A percentile compares a stretch with the other conserved stretches of the same genome.
phyloP scores from a whole-genome alignment of 1,139 yeast species.

The Lodderomyces orthopsilosis region DNA sequence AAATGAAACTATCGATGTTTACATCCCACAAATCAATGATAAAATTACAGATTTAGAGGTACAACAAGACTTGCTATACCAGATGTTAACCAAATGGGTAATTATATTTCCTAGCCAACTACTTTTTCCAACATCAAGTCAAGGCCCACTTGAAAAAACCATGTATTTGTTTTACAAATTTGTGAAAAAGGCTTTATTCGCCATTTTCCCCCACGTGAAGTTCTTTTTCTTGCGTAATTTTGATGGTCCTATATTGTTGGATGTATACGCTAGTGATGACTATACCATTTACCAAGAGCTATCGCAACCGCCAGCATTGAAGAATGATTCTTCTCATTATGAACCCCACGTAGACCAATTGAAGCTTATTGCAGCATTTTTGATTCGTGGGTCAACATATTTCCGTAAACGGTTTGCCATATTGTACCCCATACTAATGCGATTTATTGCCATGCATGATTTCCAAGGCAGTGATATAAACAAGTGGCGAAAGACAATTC shows the following conservation, averaged over 20 bases:
- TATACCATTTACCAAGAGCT: constrained; percentile 25
- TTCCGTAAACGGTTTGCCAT: constrained; percentile 24
- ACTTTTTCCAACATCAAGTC: constrained; percentile 19
- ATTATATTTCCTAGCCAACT: constrained; percentile 31
- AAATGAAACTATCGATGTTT: constrained; percentile 24
- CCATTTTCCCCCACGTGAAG: constrained; percentile 41
- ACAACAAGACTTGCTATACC: constrained; percentile 38
- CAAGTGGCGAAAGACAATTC: constrained; percentile 28
- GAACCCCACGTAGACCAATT: constrained; percentile 20
- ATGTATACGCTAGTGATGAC: constrained; percentile 31
- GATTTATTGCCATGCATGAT: constrained; percentile 27
- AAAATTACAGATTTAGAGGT: constrained; percentile 25
- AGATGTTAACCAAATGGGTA: constrained; percentile 41
- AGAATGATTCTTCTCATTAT: constrained; percentile 12
- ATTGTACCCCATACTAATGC: constrained; percentile 18
- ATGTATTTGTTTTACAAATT: constrained; percentile 35
- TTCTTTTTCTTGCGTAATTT: constrained; percentile 43
- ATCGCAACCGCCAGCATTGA: neutral
- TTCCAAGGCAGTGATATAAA: constrained; percentile 33
- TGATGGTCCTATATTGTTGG: constrained; percentile 43
- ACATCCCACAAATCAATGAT: constrained; percentile 27
- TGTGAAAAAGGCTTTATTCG: constrained; percentile 35
- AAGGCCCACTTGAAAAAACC: constrained; percentile 33
- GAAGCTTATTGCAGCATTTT: constrained; percentile 29
- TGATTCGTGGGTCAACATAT: constrained; percentile 32